A percentile compares a stretch with the other conserved stretches of the same genome.
Conservation (phyloP, 1,139 yeast genomes). For the Schwanniomyces etchellsii region DNA sequence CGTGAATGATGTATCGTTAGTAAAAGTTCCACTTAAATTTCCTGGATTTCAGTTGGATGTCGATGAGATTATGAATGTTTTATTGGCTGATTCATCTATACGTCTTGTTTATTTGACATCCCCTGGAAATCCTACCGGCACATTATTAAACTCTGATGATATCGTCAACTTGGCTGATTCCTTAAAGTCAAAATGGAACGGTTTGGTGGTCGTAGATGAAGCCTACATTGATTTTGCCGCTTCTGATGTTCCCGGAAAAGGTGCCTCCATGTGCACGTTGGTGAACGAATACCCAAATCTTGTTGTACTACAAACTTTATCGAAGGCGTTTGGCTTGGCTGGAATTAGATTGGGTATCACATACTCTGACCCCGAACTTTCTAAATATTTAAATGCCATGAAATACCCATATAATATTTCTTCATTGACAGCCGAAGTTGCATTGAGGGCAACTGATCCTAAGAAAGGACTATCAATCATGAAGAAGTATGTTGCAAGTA, state of each 20-base stretch:
- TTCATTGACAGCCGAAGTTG: conserved; percentile 71
- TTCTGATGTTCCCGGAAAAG: conserved; percentile 8
- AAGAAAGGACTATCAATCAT: conserved; percentile 51
- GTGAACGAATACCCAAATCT: conserved; percentile 80
- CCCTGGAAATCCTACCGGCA: conserved; percentile 97
- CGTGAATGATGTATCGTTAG: conserved; percentile 79
- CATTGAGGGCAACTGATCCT: conserved; percentile 61
- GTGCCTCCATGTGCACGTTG: conserved; percentile 67
- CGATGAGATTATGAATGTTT: conserved; percentile 45
- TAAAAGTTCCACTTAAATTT: conserved; percentile 56
- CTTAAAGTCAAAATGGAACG: conserved; percentile 48
- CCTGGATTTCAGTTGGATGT: conserved; percentile 64
- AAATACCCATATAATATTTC: conserved; percentile 96
- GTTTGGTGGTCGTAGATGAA: conserved; percentile 84
- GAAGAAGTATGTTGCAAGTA: conserved; percentile 46
- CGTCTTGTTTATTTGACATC: conserved; percentile 84
- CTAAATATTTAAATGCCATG: conserved; percentile 73
- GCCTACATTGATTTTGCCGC: conserved; percentile 91
- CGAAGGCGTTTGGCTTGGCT: conserved; percentile 94
- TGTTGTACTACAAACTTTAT: conserved; percentile 85
- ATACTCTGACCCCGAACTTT: conserved; percentile 53
- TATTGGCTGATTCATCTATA: conserved; percentile 54
- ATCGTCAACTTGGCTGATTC: conserved; percentile 49
- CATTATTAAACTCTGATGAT: conserved; percentile 43
- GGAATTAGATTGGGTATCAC: conserved; percentile 89